Evolutionary conservation across 352 stramenopile genomes (phyloP), one percentile per base, ranked within the genome.

Genomic region (Phytophthora cryptogea): DNA sequence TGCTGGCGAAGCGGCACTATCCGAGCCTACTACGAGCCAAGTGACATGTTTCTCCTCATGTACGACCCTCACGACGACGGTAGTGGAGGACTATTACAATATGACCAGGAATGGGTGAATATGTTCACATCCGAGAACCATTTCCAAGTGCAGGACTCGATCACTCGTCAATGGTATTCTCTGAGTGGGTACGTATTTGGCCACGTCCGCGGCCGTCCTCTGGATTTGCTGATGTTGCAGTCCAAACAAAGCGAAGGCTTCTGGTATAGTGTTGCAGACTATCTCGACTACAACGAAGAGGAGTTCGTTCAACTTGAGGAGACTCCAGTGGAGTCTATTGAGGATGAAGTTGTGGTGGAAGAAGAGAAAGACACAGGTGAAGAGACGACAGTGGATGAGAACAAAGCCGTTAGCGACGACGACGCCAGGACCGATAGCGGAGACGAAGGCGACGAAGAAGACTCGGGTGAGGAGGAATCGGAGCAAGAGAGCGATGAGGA

Each of bases 111-210:
- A 28, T 90, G 80, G 84, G 54, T 87, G 11, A 72, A 80, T 47
- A 52, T 92, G 5, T 83, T 94, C 32, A 51, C 53, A 9, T 61
- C 63, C 7, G 84, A 94, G 39, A 76, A 92, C 36, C 54, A 71
- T 5, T 78, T 87, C 7, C 78, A 89, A 67, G 70, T 94, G 30
- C 82, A 90, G 45, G 80, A 92, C 31, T 20, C 63, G 1, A 66
- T 65, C 3, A 83, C 74, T 10, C 43, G 59, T 47, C 70, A 88
- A 57, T 94, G 84, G 84, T 76, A 69, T 53, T 88, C 80, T 23
- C 50, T 90, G 10, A 91, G 82, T 43, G 78, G 72, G 5, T 94
- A 79, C 36, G 83, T 90, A 16, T 94, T 92, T 47, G 82, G 84
- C 1, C 50, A 53, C 5, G 55, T 53, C 1, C 71, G 79, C 14